Percentiles rank a stretch among this genome's conserved stretches.
These are phyloP conservation scores for Pythium biforme DNA, from an alignment of 352 stramenopile species.

Conservation along the genomic window DNA sequence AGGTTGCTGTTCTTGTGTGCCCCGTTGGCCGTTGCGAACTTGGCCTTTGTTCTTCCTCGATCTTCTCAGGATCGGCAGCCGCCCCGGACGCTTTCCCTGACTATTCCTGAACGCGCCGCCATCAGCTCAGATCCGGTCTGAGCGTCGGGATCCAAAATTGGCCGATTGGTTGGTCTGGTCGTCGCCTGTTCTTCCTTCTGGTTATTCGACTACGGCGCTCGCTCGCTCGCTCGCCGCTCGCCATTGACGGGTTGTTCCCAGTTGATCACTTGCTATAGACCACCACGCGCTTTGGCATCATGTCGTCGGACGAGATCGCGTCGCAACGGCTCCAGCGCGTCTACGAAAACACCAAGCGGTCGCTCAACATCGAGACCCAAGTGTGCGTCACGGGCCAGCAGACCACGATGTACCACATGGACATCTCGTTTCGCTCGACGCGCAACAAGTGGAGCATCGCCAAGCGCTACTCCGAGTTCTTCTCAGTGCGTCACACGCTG, in stretches of 20 bases:
- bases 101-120: slow-evolving; percentile 23
- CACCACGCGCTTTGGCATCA: slow-evolving; percentile 14
- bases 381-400: slow-evolving; percentile 51
- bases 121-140: slow-evolving; percentile 11
- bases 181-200: neutral
- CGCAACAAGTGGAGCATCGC: slow-evolving; percentile 86
- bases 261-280: too few relatives aligned
- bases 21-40: too few relatives aligned
- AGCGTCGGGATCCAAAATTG: slow-evolving; percentile 16
- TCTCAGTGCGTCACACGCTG: slow-evolving; percentile 59
- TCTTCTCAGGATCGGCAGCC: too few relatives aligned
- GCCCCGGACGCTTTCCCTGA: neutral
- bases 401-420: slow-evolving; percentile 86
- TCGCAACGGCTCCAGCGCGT: slow-evolving; percentile 66
- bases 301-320: slow-evolving; percentile 51
- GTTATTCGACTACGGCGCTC: neutral
- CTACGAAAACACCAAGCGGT: slow-evolving; percentile 75
- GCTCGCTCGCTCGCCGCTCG: too few relatives aligned
- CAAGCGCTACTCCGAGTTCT: slow-evolving; percentile 88
- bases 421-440: slow-evolving; percentile 82
- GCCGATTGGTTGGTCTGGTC: neutral
- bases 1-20: too few relatives aligned
- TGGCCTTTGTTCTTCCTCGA: too few relatives aligned
- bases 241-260: too few relatives aligned
- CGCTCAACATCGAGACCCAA: slow-evolving; percentile 81